phyloP scores from a whole-genome alignment of 2,329 filamentous ascomycete species.

The Elsinoe batatas region DNA sequence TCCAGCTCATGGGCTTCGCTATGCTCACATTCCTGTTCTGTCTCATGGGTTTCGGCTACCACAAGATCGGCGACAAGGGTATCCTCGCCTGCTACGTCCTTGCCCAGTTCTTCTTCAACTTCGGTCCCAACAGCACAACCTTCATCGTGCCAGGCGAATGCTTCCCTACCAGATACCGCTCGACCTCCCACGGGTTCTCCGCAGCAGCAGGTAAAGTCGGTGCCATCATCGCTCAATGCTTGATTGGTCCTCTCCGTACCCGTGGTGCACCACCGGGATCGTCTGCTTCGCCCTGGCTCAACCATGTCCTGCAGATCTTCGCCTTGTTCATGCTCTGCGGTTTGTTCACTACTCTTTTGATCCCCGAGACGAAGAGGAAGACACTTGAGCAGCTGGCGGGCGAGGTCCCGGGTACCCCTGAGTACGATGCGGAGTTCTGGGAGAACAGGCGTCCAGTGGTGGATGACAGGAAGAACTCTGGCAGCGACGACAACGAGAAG shows the following conservation, averaged over 20 bases:
- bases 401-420: constrained; percentile 50
- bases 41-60: constrained; percentile 41
- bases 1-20: constrained; percentile 51
- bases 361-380: constrained; percentile 66
- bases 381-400: constrained; percentile 64
- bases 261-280: constrained; percentile 45
- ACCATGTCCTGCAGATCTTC: constrained; percentile 68
- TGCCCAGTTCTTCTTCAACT: constrained; percentile 45
- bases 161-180: constrained; percentile 41
- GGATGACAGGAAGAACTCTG: constrained; percentile 6
- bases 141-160: constrained; percentile 45
- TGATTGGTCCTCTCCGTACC: constrained; percentile 42
- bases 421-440: constrained; percentile 31
- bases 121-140: constrained; percentile 42
- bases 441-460: not conserved
- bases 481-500: constrained; percentile 4
- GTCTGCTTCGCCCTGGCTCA: constrained; percentile 53
- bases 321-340: constrained; percentile 72
- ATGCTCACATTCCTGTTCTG: constrained; percentile 41
- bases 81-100: constrained; percentile 39
- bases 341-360: constrained; percentile 57
- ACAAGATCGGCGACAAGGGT: constrained; percentile 33
- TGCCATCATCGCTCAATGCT: constrained; percentile 41
- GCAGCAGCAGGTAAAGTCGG: constrained; percentile 41
- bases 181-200: constrained; percentile 40